Conservation (phyloP, 306 rosid species). For the Gastrolobium bilobum region DNA sequence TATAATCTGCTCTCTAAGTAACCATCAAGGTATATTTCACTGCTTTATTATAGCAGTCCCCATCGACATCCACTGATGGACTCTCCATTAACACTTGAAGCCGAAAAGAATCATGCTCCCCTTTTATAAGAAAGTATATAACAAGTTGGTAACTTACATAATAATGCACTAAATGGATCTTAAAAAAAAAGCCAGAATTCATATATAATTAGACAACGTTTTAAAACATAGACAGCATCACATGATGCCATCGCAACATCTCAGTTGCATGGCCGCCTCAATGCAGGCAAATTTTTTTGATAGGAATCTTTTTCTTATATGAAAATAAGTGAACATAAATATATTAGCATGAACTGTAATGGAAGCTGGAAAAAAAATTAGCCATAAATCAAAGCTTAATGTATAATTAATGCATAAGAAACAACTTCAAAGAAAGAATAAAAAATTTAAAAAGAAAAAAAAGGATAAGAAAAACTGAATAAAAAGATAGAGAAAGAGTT, state of each 20-base stretch:
- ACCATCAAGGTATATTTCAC: conserved; percentile 99
- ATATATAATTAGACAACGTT: not conserved
- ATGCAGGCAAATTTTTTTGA: too few species aligned
- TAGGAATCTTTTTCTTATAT: too few species aligned
- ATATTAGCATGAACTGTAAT: too few species aligned
- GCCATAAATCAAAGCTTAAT: too few species aligned
- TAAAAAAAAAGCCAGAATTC: not conserved
- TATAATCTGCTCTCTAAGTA: conserved; percentile 68
- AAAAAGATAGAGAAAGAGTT: too few species aligned
- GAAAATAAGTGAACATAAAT: too few species aligned
- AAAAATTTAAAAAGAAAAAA: too few species aligned
- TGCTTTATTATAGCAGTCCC: conserved; percentile 96
- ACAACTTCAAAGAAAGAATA: too few species aligned
- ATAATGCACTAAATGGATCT: conserved; percentile 8
- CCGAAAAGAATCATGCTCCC: conserved; percentile 80
- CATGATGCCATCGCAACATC: not conserved
- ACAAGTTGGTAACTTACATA: conserved; percentile 41
- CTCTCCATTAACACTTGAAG: conserved; percentile 97
- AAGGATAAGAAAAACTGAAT: too few species aligned
- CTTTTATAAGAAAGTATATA: conserved; percentile 60
- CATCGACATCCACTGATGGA: conserved; percentile 87
- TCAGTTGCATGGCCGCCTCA: not conserved
- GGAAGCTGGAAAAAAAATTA: too few species aligned
- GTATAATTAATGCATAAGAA: too few species aligned
- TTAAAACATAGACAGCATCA: not conserved